phyloP scores from a whole-genome alignment of 495 filamentous ascomycete species.

The Penicillium crystallinum region DNA sequence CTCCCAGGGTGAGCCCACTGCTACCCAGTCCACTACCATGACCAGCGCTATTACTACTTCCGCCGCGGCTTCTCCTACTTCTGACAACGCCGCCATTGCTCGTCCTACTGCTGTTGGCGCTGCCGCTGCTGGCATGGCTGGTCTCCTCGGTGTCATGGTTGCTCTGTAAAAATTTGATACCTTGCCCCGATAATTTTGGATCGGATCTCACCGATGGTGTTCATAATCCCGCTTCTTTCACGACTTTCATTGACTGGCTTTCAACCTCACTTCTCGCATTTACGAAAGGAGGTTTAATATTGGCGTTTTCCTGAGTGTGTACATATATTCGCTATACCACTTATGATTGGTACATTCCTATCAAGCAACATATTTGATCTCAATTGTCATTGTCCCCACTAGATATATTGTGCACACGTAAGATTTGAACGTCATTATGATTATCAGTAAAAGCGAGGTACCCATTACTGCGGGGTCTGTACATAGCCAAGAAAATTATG shows the following conservation, averaged over 20 bases:
- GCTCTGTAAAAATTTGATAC: conserved; percentile 25
- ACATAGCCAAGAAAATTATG: too few species aligned
- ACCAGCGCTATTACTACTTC: conserved; percentile 12
- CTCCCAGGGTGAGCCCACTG: conserved; percentile 11
- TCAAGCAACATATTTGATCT: background rate
- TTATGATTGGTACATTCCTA: background rate
- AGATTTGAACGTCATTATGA: too few species aligned
- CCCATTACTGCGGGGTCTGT: too few species aligned
- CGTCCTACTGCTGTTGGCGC: conserved; percentile 19
- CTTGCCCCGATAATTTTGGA: background rate
- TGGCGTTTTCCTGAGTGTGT: conserved; percentile 8
- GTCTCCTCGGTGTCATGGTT: conserved; percentile 36
- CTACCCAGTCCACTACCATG: conserved; percentile 15
- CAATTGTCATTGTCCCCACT: too few species aligned
- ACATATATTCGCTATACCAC: background rate
- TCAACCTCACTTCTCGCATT: background rate
- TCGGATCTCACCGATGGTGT: background rate
- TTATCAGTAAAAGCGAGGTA: too few species aligned
- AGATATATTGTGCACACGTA: too few species aligned
- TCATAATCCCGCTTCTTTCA: conserved; percentile 2
- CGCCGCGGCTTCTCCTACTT: conserved; percentile 7
- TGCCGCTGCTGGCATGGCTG: conserved; percentile 22
- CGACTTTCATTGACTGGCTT: conserved; percentile 12
- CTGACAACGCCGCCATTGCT: conserved; percentile 16
- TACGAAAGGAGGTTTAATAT: conserved; percentile 1